Conservation (phyloP, 1,284 basidiomycete species). For the Microbotryum lychnidis-dioicae region DNA sequence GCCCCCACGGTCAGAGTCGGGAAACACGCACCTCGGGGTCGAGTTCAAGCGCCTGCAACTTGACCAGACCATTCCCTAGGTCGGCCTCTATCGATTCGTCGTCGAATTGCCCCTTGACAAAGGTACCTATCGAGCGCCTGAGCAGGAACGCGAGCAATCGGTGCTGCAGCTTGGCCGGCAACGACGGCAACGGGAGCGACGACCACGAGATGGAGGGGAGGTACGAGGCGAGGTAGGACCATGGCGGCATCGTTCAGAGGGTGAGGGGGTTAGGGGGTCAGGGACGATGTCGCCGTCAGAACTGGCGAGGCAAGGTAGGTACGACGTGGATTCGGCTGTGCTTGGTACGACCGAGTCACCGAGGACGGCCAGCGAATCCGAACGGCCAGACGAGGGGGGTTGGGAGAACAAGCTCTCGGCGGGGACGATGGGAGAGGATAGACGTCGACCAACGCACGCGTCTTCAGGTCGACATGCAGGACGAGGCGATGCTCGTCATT, state of each 20-base stretch:
- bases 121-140: slow-evolving; percentile 70
- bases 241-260: background rate
- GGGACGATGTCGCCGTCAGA: background rate
- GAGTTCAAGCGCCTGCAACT: slow-evolving; percentile 73
- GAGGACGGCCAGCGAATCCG: too few relatives aligned
- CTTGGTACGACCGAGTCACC: too few relatives aligned
- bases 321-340: too few relatives aligned
- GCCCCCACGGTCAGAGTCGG: background rate
- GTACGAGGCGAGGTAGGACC: background rate
- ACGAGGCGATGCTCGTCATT: too few relatives aligned
- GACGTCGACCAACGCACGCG: too few relatives aligned
- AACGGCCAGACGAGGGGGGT: too few relatives aligned
- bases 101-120: slow-evolving; percentile 81
- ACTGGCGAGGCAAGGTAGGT: too few relatives aligned
- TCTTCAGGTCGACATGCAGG: too few relatives aligned
- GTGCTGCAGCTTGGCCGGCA: slow-evolving; percentile 75
- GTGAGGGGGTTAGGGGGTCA: background rate
- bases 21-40: slow-evolving; percentile 58
- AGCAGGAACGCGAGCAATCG: slow-evolving; percentile 84
- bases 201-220: slow-evolving; percentile 7
- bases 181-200: slow-evolving; percentile 42
- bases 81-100: slow-evolving; percentile 81
- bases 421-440: too few relatives aligned
- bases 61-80: slow-evolving; percentile 77
- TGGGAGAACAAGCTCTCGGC: too few relatives aligned